phyloP scores from a whole-genome alignment of 2,329 filamentous ascomycete species.

The Fusarium fracticaudum region DNA sequence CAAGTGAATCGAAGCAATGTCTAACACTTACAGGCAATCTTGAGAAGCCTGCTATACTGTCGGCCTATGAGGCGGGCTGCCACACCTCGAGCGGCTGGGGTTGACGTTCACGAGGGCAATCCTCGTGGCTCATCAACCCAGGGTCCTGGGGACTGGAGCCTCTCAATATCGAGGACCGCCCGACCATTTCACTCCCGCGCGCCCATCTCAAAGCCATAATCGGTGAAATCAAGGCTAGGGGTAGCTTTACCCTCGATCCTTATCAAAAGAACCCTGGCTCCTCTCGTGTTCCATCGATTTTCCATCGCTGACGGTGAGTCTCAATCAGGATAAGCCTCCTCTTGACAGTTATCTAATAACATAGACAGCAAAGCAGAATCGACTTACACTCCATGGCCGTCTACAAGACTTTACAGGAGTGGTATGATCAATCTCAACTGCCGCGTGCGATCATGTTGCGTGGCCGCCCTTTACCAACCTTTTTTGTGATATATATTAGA shows the following conservation, averaged over 20 bases:
- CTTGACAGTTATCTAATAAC: not conserved
- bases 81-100: not conserved
- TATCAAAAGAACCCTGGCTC: not conserved
- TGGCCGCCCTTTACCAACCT: not conserved
- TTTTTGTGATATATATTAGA: not conserved
- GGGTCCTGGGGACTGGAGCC: not conserved
- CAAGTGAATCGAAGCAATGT: not conserved
- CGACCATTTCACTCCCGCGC: no score
- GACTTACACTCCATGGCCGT: not conserved
- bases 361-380: not conserved
- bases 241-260: no score
- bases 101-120: not conserved
- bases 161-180: no score
- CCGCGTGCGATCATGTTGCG: not conserved
- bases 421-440: not conserved
- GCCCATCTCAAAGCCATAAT: no score
- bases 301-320: not conserved
- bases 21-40: not conserved
- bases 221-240: no score
- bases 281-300: not conserved
- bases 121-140: not conserved
- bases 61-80: no score
- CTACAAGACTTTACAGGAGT: not conserved
- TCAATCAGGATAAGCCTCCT: not conserved
- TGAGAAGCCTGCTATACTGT: not conserved